phyloP scores from a whole-genome alignment of 345 rosid species.

The Syzygium oleosum region DNA sequence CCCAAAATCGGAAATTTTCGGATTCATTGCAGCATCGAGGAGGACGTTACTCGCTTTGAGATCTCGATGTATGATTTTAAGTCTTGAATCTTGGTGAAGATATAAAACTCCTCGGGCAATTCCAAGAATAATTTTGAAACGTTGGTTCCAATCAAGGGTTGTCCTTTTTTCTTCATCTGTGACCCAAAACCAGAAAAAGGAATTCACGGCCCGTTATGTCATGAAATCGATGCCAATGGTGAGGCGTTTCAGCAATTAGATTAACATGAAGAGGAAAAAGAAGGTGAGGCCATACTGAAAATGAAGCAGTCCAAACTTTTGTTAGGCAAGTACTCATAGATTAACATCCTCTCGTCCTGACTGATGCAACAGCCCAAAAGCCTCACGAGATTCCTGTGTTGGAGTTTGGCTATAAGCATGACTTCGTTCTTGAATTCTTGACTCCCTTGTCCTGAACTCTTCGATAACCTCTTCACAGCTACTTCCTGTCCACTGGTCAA shows the following conservation, averaged over 20 bases:
- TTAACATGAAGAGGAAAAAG: not conserved
- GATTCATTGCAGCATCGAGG: not conserved
- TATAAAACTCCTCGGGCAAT: not conserved
- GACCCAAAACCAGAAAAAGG: not conserved
- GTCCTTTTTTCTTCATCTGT: not conserved
- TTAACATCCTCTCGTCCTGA: not conserved
- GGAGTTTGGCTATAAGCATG: not conserved
- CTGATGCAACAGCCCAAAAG: not conserved
- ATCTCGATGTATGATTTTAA: not conserved
- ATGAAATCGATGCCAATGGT: not conserved
- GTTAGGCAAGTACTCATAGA: not conserved
- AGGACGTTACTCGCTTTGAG: not conserved
- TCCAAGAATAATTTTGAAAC: not conserved
- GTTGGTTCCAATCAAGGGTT: not conserved
- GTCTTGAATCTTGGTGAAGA: not conserved
- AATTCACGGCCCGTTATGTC: not conserved
- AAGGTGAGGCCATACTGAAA: not conserved
- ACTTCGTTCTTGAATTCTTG: slow-evolving; percentile 1
- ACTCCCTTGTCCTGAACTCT: not conserved
- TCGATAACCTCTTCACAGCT: slow-evolving; percentile 9
- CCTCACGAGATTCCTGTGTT: slow-evolving; percentile 7
- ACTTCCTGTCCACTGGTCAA: slow-evolving; percentile 1
- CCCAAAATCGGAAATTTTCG: not conserved
- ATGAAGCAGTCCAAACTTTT: not conserved
- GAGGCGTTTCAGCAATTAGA: not conserved